A percentile compares a stretch with the other conserved stretches of the same genome.
Conservation (phyloP, 2,329 filamentous ascomycete genomes). For the Zopfia rhizophila region DNA sequence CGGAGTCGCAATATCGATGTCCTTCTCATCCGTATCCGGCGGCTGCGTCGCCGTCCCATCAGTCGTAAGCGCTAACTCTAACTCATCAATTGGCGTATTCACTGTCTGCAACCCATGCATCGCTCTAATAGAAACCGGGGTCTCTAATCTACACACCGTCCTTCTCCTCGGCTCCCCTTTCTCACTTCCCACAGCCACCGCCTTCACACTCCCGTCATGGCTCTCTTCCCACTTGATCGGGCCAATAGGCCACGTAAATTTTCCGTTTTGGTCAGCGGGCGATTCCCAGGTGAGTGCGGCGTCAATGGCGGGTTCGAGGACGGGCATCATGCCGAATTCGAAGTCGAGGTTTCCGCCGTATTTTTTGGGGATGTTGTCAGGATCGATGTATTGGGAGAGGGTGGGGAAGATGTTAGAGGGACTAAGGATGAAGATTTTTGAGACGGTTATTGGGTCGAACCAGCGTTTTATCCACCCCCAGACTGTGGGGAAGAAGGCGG, state of each 20-base stretch:
- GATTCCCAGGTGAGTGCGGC: conserved; percentile 54
- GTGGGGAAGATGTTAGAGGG: conserved; percentile 78
- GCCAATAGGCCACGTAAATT: conserved; percentile 57
- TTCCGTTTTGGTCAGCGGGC: conserved; percentile 41
- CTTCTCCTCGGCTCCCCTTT: conserved; percentile 52
- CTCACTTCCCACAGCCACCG: conserved; percentile 57
- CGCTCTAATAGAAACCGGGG: conserved; percentile 41
- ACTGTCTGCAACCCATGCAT: conserved; percentile 33
- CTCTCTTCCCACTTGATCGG: conserved; percentile 59
- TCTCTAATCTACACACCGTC: conserved; percentile 52
- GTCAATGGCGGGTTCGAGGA: conserved; percentile 69
- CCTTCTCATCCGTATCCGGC: conserved; percentile 22
- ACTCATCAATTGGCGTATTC: conserved; percentile 41
- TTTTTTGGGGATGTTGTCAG: conserved; percentile 83
- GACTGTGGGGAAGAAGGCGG: conserved; percentile 89
- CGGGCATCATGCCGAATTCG: conserved; percentile 78
- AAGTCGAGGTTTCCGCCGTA: conserved; percentile 91
- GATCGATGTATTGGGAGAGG: conserved; percentile 82
- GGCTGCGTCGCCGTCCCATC: conserved; percentile 52
- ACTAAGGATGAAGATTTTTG: conserved; percentile 92
- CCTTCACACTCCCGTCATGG: conserved; percentile 55
- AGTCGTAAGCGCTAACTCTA: conserved; percentile 40
- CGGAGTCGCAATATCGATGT: conserved; percentile 4
- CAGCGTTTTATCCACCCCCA: conserved; percentile 96
- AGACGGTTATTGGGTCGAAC: conserved; percentile 85